Conservation (phyloP, 73 alveolate genomes). For the Uronychia setigera region DNA sequence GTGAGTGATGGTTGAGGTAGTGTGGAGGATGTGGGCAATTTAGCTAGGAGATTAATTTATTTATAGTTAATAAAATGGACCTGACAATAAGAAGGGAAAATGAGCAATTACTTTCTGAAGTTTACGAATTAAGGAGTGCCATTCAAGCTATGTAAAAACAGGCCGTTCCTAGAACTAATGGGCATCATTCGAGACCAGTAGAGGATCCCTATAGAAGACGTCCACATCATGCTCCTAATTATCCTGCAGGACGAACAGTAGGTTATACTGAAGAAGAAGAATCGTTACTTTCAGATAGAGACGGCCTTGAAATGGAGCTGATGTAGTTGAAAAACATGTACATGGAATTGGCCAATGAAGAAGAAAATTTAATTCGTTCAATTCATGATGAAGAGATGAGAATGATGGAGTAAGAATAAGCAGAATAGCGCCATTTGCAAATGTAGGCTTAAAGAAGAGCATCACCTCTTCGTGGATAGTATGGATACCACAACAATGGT, state of each 20-base stretch:
- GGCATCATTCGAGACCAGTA: too few species aligned
- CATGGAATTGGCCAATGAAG: not conserved
- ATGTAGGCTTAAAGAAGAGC: too few species aligned
- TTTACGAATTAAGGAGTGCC: not conserved
- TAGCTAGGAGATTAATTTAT: too few species aligned
- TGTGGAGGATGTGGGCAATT: not conserved
- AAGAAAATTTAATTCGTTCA: not conserved
- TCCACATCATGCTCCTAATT: not conserved
- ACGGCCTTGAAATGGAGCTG: not conserved
- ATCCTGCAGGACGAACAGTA: not conserved
- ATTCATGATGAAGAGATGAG: not conserved
- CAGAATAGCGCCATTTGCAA: too few species aligned
- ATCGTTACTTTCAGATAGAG: not conserved
- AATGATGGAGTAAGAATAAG: too few species aligned
- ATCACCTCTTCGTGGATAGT: too few species aligned
- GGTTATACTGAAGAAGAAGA: not conserved
- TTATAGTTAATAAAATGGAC: not conserved
- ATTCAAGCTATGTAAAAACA: not conserved
- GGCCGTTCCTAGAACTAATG: too few species aligned
- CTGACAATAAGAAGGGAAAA: not conserved
- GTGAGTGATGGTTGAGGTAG: conserved; percentile 4
- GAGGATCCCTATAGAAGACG: not conserved
- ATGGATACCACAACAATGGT: too few species aligned
- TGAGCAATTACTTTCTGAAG: not conserved
- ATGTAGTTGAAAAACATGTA: not conserved